Evolutionary conservation across 139 green algal species (phyloP).

Genomic region (Chlamydomonas schloesseri): DNA sequence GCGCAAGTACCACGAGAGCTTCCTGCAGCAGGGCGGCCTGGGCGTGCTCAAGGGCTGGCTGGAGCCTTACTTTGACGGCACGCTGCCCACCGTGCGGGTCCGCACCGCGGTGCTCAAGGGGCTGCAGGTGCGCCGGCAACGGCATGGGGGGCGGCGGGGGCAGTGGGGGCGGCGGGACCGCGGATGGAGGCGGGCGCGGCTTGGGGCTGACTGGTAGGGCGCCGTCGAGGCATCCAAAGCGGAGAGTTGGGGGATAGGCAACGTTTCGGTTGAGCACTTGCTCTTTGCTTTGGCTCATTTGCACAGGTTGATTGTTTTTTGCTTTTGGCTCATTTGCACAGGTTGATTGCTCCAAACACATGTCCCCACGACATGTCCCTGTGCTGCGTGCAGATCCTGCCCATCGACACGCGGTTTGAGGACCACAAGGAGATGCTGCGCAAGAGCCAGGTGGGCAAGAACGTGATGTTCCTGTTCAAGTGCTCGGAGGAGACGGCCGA

Average conservation of each 20-base stretch:
- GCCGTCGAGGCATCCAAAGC: too few relatives aligned
- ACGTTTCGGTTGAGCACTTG: too few relatives aligned
- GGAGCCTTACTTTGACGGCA: constrained; percentile 65
- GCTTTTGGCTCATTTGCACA: too few relatives aligned
- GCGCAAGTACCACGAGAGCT: constrained; percentile 65
- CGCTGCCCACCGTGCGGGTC: constrained; percentile 60
- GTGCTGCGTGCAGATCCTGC: constrained; percentile 43
- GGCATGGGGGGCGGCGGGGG: too few relatives aligned
- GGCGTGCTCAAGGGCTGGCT: constrained; percentile 68
- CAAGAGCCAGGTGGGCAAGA: constrained; percentile 53
- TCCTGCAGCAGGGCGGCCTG: constrained; percentile 60
- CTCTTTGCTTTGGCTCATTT: too few relatives aligned
- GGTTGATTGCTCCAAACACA: too few relatives aligned
- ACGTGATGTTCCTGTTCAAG: constrained; percentile 65
- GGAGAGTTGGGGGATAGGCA: too few relatives aligned
- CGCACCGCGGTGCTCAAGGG: constrained; percentile 46
- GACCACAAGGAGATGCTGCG: constrained; percentile 58
- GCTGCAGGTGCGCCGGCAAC: constrained; percentile 34
- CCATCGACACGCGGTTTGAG: constrained; percentile 63
- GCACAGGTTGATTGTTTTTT: too few relatives aligned
- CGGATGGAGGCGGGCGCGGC: too few relatives aligned
- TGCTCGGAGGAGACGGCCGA: constrained; percentile 56
- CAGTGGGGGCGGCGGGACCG: too few relatives aligned
- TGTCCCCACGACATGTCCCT: too few relatives aligned
- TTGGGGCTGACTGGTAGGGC: too few relatives aligned